Evolutionary conservation across 2,329 filamentous ascomycete genomes (phyloP).

Genomic region (Aspergillus fumigatus): DNA sequence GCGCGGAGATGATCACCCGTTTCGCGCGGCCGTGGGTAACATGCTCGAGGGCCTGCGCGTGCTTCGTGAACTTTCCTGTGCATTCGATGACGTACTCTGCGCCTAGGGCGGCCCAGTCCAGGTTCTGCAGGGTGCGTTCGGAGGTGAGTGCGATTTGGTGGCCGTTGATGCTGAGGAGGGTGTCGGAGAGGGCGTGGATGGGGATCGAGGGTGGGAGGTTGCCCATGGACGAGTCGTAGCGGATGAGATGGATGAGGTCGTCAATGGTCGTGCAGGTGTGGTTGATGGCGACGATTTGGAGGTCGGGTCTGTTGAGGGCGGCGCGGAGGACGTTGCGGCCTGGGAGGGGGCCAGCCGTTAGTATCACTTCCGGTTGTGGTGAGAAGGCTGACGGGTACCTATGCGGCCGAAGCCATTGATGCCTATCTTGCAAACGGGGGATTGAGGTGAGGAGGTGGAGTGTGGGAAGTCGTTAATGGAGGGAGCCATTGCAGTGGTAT

Average conservation of each 20-base stretch:
- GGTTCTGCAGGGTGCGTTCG: constrained; percentile 24
- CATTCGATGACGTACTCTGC: constrained; percentile 27
- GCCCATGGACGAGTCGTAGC: constrained; percentile 51
- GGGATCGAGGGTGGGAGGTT: constrained; percentile 96
- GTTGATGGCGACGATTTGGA: constrained; percentile 27
- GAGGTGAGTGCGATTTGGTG: constrained; percentile 22
- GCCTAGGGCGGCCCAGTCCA: constrained; percentile 23
- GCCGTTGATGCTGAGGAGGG: constrained; percentile 52
- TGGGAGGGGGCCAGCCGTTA: constrained; percentile 1
- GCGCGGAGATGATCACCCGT: constrained; percentile 65
- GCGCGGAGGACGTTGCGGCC: constrained; percentile 61
- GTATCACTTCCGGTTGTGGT: background rate
- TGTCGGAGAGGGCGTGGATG: constrained; percentile 85
- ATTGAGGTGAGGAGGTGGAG: constrained; percentile 4
- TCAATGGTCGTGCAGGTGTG: constrained; percentile 25
- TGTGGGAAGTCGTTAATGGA: constrained; percentile 20
- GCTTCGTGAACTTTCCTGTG: constrained; percentile 62
- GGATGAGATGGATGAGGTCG: constrained; percentile 27
- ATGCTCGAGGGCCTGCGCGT: constrained; percentile 80
- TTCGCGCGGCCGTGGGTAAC: constrained; percentile 77
- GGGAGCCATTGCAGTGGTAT: constrained; percentile 13
- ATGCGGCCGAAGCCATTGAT: constrained; percentile 98
- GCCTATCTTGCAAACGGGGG: constrained; percentile 60
- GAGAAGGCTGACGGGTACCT: constrained; percentile 34
- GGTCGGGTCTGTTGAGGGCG: constrained; percentile 18